phyloP scores from a whole-genome alignment of 208 protist genomes.

The Acanthamoeba healyi region DNA sequence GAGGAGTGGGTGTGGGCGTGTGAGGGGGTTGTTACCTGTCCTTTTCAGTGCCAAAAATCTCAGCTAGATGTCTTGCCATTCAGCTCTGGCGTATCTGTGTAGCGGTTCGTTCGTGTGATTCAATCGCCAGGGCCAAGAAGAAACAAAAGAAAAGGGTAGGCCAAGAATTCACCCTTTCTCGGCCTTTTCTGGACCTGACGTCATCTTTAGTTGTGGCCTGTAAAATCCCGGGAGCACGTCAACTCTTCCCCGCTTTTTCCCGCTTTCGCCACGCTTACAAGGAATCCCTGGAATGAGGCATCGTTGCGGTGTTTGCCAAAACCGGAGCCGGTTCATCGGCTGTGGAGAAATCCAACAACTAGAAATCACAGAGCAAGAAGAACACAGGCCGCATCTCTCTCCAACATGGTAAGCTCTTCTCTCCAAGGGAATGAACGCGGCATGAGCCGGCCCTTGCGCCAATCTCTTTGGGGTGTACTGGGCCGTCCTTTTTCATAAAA shows the following conservation, averaged over 20 bases:
- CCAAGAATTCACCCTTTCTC: background rate
- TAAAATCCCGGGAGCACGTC: no score
- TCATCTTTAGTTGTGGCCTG: no score
- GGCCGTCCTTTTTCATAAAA: no score
- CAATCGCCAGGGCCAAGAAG: no score
- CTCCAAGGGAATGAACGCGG: no score
- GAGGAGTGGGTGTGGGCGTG: background rate
- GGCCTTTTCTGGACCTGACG: background rate
- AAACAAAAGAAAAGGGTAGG: no score
- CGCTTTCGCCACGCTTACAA: background rate
- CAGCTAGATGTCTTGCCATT: slow-evolving; percentile 50
- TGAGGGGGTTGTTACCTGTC: background rate
- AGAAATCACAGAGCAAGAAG: slow-evolving; percentile 22
- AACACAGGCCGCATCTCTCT: background rate
- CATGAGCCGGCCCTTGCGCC: no score
- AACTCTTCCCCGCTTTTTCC: background rate
- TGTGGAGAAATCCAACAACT: no score
- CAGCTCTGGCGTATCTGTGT: background rate
- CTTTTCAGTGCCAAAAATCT: slow-evolving; percentile 52
- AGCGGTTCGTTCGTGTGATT: no score
- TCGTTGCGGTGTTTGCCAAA: no score
- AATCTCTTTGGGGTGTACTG: no score
- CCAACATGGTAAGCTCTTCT: background rate
- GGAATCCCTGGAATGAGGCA: background rate
- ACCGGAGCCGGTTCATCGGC: no score